A percentile compares a stretch with the other conserved stretches of the same genome.
Conservation (phyloP, 257 asterid genomes). For the Solanum pimpinellifolium region DNA sequence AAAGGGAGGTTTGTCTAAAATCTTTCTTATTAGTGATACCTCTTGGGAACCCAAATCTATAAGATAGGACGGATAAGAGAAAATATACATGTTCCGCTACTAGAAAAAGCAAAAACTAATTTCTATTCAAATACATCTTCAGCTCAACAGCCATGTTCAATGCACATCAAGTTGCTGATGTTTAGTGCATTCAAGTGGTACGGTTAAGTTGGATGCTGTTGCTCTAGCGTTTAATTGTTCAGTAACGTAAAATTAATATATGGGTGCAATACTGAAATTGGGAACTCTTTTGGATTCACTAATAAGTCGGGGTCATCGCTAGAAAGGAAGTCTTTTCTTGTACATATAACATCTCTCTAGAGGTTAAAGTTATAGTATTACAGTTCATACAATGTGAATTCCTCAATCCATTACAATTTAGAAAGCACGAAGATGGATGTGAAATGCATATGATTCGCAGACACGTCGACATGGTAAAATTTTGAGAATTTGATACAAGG, state of each 20-base stretch:
- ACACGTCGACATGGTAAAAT: background rate
- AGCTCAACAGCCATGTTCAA: background rate
- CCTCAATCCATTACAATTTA: background rate
- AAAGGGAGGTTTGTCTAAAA: background rate
- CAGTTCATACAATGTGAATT: background rate
- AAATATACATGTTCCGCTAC: background rate
- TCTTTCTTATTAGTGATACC: background rate
- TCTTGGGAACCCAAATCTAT: background rate
- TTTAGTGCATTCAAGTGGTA: background rate
- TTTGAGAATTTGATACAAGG: background rate
- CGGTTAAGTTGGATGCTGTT: background rate
- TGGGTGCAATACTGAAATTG: background rate
- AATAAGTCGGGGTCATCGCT: background rate
- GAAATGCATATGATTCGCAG: background rate
- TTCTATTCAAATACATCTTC: background rate
- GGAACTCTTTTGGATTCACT: background rate
- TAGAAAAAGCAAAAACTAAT: background rate
- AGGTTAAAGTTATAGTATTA: background rate
- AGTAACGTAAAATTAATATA: background rate
- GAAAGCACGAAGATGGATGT: background rate
- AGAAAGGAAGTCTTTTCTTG: background rate
- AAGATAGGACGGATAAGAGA: background rate
- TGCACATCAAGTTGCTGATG: background rate
- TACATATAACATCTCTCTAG: background rate
- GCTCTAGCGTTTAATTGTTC: background rate